phyloP scores from a whole-genome alignment of 2,329 filamentous ascomycete species.

The Epicoccum nigrum region DNA sequence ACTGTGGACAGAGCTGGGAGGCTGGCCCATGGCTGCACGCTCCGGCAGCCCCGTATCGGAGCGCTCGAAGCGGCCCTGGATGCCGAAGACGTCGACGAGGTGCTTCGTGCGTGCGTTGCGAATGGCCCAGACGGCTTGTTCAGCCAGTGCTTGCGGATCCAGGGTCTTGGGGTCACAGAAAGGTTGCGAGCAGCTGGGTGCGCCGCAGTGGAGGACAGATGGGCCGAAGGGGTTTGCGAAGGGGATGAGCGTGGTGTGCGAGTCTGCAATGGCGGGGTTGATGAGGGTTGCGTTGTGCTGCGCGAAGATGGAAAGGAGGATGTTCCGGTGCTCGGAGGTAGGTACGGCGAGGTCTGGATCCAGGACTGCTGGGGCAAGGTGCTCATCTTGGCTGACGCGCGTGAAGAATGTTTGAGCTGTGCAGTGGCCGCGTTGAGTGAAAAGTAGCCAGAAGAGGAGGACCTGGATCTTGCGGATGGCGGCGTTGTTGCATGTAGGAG shows the following conservation, averaged over 20 bases:
- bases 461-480: conserved; percentile 35
- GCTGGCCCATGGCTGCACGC: conserved; percentile 15
- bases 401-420: conserved; percentile 42
- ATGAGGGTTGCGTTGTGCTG: conserved; percentile 14
- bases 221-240: conserved; percentile 38
- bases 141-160: neutral
- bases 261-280: conserved; percentile 8
- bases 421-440: conserved; percentile 33
- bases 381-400: conserved; percentile 24
- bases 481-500: neutral
- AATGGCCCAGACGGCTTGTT: conserved; percentile 14
- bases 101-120: conserved; percentile 30
- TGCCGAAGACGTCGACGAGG: conserved; percentile 27
- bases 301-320: conserved; percentile 39
- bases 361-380: conserved; percentile 30
- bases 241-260: conserved; percentile 21
- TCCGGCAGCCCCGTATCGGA: conserved; percentile 39
- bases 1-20: conserved; percentile 32
- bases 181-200: conserved; percentile 19
- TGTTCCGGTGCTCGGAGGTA: conserved; percentile 12
- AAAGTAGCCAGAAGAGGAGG: conserved; percentile 44
- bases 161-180: conserved; percentile 13
- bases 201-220: conserved; percentile 36
- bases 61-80: conserved; percentile 26
- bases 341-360: conserved; percentile 23